Evolutionary conservation across 805 yeast species (phyloP), one percentile per base, ranked within the genome.

Genomic region (Barnettozyma siamensis): DNA sequence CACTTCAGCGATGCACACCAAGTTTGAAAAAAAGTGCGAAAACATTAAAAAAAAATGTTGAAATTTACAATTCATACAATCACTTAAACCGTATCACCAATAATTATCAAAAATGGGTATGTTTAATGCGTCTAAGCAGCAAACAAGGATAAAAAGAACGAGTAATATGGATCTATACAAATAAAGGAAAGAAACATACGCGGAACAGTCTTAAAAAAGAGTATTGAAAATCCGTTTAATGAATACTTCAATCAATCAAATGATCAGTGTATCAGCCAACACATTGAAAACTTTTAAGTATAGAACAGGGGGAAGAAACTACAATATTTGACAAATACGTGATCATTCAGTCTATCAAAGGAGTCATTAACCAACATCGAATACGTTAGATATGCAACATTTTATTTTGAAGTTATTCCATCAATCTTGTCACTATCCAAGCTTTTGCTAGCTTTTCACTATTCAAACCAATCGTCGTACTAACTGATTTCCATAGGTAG

Each of bases 401-500:
- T n/a, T n/a, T n/a, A n/a, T n/a, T n/a, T n/a, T n/a, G n/a, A n/a
- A n/a, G n/a, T n/a, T n/a, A n/a, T n/a, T n/a, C n/a, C n/a, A n/a
- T 23, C 26, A 23, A 23, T 10, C 7, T 23, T 23, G 7, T 23
- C 10, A 23, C 29, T 5, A 26, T 26, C 11, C 29, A 26, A 11
- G n/a, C 29, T 26, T n/a, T 26, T 26, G 29, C 29, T 26, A 26
- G 29, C 29, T 26, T 11, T 6, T 26, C 11, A 8, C 12, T 26
- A 27, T 13, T 18, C 17, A n/a, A 31, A 35, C 24, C 37, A 34
- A 23, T 8, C 12, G 16, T n/a, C n/a, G 19, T 49, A 51, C 53
- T 51, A 51, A 51, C 54, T 23, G 43, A 17, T 45, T 51, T 41
- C 31, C 21, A 5, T 64, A 80, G 96, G 96, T 86, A 88, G 98